Base-by-base conservation (phyloP, 805 yeast genomes). In the Schwanniomyces polymorphus region DNA sequence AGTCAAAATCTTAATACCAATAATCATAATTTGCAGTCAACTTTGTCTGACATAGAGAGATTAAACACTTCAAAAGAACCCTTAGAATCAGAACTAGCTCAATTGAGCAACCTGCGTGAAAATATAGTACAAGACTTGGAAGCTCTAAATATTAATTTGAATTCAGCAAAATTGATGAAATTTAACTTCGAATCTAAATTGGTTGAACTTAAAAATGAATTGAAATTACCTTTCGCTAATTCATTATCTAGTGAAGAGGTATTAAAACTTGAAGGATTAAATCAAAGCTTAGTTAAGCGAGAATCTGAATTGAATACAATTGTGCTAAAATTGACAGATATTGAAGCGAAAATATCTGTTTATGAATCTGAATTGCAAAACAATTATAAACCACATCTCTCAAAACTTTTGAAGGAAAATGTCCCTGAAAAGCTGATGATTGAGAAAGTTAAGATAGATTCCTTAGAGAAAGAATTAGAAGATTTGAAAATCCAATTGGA, bases 361-460 rank as follows among this genome's bases (percentile, higher is more conserved):
- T 53, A 79, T 7, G 79, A 79, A 40, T 73, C 86, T 2, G 90
- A 84, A 50, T 60, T 88, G 35, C 63, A 69, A n/a, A 82, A 83
- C 27, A 83, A 77, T 43, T 68, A 83, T 39, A 65, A 74, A 37
- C 88, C 89, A 10, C 80, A 80, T 47, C 62, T 58, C 40, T 45
- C 38, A 14, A 58, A 52, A 50, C 59, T 38, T 23, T 49, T 11
- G 45, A 52, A 45, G 21, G 63, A 60, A 17, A 45, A 48, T n/a
- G 51, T 49, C 27, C 47, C 57, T 25, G 57, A 45, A 38, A 48
- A 47, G 5, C 44, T 53, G 14, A 51, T 53, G 17, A 51, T 50
- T 17, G 58, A 61, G 21, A 48, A 44, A 27, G 47, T 46, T 6
- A 52, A 55, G 34, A 21, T 53, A 9, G 48, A 41, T 17, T 58